phyloP scores from a whole-genome alignment of 306 rosid genomes.

The Cicer chorassanicum region DNA sequence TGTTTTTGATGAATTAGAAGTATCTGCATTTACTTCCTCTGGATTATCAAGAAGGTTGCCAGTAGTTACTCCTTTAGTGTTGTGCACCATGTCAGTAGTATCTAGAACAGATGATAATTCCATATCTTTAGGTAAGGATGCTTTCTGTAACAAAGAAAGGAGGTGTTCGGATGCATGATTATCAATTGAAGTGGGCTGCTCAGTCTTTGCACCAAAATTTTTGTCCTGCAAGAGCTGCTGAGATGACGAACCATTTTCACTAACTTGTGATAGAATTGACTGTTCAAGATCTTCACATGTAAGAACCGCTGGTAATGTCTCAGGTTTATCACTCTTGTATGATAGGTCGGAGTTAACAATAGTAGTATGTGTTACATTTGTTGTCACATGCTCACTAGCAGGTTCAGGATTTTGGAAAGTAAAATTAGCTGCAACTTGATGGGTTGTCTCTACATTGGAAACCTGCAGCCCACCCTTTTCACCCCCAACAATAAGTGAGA shows the following conservation, averaged over 20 bases:
- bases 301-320: constrained; percentile 69
- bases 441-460: constrained; percentile 50
- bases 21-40: constrained; percentile 59
- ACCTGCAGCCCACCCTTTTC: constrained; percentile 64
- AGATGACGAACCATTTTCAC: constrained; percentile 52
- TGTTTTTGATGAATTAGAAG: constrained; percentile 60
- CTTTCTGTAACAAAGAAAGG: constrained; percentile 88
- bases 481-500: constrained; percentile 77
- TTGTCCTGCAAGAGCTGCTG: constrained; percentile 52
- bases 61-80: constrained; percentile 50
- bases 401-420: constrained; percentile 58
- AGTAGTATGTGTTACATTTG: constrained; percentile 48
- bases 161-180: constrained; percentile 80
- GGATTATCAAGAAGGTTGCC: constrained; percentile 48
- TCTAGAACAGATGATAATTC: constrained; percentile 51
- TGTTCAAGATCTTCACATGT: constrained; percentile 98
- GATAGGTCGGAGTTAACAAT: constrained; percentile 54
- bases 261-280: constrained; percentile 76
- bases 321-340: constrained; percentile 60
- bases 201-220: constrained; percentile 56
- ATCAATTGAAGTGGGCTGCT: constrained; percentile 60
- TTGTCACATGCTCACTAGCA: constrained; percentile 46
- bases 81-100: constrained; percentile 49
- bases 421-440: constrained; percentile 52
- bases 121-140: constrained; percentile 53